A percentile compares a stretch with the other conserved stretches of the same genome.
These are phyloP conservation scores for Huiozyma naganishii DNA, from an alignment of 805 yeast species.

Conservation along the genomic window DNA sequence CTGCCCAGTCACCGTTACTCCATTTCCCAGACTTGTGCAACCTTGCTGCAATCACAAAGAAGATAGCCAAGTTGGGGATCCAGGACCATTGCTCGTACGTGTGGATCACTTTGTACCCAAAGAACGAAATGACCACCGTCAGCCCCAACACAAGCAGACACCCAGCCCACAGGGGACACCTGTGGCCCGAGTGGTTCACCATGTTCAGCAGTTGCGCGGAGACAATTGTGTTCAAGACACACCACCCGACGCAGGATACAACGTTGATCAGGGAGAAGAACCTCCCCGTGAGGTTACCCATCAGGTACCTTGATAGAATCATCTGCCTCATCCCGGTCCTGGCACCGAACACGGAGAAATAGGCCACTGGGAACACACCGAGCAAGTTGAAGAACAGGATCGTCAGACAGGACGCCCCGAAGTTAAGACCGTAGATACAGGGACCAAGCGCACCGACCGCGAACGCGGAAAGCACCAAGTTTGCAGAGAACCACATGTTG, in stretches of 20 bases:
- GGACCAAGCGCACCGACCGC: constrained; percentile 66
- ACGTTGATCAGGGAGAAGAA: constrained; percentile 67
- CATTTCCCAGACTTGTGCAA: constrained; percentile 53
- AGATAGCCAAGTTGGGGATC: constrained; percentile 67
- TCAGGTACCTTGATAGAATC: constrained; percentile 64
- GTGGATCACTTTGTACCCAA: constrained; percentile 4
- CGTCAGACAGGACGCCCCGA: constrained; percentile 58
- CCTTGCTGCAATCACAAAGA: constrained; percentile 70
- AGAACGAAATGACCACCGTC: constrained; percentile 1
- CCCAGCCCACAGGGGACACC: constrained; percentile 4
- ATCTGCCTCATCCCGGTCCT: constrained; percentile 81
- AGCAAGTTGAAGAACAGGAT: constrained; percentile 64
- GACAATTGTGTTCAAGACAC: constrained; percentile 79
- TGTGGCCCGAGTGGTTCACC: constrained; percentile 2
- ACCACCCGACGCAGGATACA: constrained; percentile 89
- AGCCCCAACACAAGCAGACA: constrained; percentile 1
- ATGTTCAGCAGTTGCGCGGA: constrained; percentile 4
- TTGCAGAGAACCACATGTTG: constrained; percentile 85
- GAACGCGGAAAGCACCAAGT: constrained; percentile 74
- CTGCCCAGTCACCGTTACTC: constrained; percentile 2
- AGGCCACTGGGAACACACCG: constrained; percentile 73
- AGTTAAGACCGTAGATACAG: constrained; percentile 51
- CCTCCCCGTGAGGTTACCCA: constrained; percentile 67
- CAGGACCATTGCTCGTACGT: constrained; percentile 52
- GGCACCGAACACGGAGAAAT: constrained; percentile 73